Percentiles rank a stretch among this genome's conserved stretches.
Evolutionary conservation across 2,329 filamentous ascomycete genomes (phyloP).

Genomic region (Alternaria triticimaculans): DNA sequence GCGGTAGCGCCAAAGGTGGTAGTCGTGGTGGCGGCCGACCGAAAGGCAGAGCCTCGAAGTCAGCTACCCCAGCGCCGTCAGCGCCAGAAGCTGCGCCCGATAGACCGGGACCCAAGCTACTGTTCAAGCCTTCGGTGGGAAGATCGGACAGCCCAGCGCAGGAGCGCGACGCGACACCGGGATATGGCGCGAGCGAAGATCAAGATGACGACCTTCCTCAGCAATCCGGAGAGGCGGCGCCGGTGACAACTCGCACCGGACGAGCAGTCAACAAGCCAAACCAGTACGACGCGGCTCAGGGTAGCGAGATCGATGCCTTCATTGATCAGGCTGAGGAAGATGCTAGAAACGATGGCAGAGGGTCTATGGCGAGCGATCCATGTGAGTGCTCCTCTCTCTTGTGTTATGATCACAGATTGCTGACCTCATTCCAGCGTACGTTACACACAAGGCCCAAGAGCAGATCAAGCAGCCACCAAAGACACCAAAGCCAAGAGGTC

Average conservation of each 20-base stretch:
- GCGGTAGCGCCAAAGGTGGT: not conserved
- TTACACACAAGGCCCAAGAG: not conserved
- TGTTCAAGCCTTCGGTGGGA: not conserved
- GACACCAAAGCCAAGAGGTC: not conserved
- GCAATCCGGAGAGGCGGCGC: not conserved
- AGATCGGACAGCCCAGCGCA: not conserved
- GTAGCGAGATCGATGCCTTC: constrained; percentile 1
- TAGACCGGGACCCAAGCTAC: not conserved
- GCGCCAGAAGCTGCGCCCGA: not conserved
- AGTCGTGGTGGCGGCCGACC: not conserved
- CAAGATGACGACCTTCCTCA: not conserved
- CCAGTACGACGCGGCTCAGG: not conserved
- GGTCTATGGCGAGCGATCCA: not conserved
- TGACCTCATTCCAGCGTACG: not conserved
- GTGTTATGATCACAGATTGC: not conserved
- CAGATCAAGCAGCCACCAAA: not conserved
- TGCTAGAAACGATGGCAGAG: not conserved
- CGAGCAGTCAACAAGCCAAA: not conserved
- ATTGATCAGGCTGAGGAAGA: not conserved
- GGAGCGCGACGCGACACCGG: not conserved
- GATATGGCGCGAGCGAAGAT: not conserved
- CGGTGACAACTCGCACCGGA: constrained; percentile 5
- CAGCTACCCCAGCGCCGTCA: not conserved
- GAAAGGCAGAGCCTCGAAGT: not conserved
- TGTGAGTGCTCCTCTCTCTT: not conserved